phyloP scores from a whole-genome alignment of 495 filamentous ascomycete species.

The Penicillium goetzii region DNA sequence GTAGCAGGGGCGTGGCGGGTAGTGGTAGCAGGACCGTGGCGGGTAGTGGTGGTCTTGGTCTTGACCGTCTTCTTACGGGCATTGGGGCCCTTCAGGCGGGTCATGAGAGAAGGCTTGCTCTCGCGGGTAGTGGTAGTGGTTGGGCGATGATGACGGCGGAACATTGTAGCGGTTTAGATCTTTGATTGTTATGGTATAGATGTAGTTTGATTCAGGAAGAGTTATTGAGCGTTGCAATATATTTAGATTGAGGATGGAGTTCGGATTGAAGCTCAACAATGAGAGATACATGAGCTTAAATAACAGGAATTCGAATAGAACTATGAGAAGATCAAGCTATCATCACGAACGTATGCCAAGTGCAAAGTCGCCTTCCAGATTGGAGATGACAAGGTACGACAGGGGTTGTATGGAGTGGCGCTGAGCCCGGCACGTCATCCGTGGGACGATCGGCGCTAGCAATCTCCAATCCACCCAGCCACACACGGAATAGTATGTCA shows the following conservation, averaged over 20 bases:
- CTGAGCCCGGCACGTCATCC: conserved; percentile 28
- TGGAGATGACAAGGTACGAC: conserved; percentile 1
- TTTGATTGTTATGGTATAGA: neutral
- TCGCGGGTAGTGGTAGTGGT: conserved; percentile 39
- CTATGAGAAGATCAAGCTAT: neutral
- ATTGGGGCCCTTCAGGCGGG: conserved; percentile 34
- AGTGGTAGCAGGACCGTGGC: conserved; percentile 17
- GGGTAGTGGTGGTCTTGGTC: conserved; percentile 34
- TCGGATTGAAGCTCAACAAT: neutral
- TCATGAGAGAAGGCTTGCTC: conserved; percentile 53
- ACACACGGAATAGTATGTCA: neutral
- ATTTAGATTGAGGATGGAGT: neutral
- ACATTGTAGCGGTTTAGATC: conserved; percentile 28
- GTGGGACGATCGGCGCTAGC: conserved; percentile 36
- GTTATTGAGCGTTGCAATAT: neutral
- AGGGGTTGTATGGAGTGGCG: conserved; percentile 19
- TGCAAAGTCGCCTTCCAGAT: conserved; percentile 13
- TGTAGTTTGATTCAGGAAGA: neutral
- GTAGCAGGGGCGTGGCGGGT: conserved; percentile 10
- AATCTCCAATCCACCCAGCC: conserved; percentile 6
- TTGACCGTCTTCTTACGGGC: conserved; percentile 34
- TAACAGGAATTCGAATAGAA: conserved; percentile 1
- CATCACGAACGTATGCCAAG: conserved; percentile 28
- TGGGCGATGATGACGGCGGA: conserved; percentile 30
- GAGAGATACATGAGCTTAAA: conserved; percentile 5